Percentiles rank a stretch among this genome's conserved stretches.
These are phyloP conservation scores for Corniculantispora saksenae DNA, from an alignment of 2,329 filamentous ascomycete species.

Conservation along the genomic window DNA sequence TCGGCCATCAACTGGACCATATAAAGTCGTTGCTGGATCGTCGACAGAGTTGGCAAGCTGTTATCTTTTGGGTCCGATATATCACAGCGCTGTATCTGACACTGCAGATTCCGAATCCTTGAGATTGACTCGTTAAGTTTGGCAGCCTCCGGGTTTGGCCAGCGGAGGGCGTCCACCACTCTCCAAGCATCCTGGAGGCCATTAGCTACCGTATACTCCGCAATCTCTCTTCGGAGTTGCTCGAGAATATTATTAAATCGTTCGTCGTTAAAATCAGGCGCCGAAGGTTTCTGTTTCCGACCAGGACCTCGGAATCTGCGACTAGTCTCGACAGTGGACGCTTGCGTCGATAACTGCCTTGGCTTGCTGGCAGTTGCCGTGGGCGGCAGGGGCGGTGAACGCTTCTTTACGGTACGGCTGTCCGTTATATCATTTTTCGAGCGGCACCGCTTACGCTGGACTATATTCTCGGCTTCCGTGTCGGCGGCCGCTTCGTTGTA, in stretches of 20 bases:
- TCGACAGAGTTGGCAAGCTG: neutral
- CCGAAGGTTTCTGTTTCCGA: neutral
- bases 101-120: neutral
- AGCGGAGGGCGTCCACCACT: neutral
- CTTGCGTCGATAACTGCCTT: neutral
- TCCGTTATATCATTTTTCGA: neutral
- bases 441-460: neutral
- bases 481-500: neutral
- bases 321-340: neutral
- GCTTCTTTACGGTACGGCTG: neutral
- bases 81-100: slow-evolving; percentile 7
- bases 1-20: slow-evolving; percentile 13
- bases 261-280: neutral
- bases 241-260: slow-evolving; percentile 4
- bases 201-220: neutral
- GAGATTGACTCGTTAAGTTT: neutral
- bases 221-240: neutral
- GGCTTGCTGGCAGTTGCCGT: neutral
- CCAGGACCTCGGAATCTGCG: neutral
- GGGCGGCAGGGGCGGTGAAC: neutral
- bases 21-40: slow-evolving; percentile 8
- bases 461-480: neutral
- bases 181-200: slow-evolving; percentile 2
- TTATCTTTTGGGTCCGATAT: neutral
- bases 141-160: neutral